These are phyloP conservation scores for Solanum pennellii DNA, from an alignment of 257 asterid species.

Conservation along the genomic window DNA sequence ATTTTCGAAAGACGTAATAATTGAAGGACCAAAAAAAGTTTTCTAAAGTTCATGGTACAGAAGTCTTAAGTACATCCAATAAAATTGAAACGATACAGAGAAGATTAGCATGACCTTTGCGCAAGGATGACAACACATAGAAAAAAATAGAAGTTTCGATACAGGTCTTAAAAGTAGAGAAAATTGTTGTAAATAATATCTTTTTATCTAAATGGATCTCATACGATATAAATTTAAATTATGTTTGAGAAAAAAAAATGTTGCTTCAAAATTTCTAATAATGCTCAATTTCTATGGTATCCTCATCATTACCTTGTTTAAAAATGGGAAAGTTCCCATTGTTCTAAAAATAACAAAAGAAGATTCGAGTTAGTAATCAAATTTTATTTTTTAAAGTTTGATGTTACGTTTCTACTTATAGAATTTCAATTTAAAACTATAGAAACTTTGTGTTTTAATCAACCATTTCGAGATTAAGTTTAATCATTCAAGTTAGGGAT, in stretches of 20 bases:
- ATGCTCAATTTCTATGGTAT: neutral
- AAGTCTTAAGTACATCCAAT: neutral
- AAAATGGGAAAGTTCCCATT: neutral
- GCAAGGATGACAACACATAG: too few relatives aligned
- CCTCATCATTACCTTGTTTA: neutral
- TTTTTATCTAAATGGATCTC: neutral
- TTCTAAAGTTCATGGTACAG: neutral
- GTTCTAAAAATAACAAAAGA: neutral
- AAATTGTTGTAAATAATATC: neutral
- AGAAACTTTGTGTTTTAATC: neutral
- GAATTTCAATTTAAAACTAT: neutral
- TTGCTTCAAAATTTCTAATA: neutral
- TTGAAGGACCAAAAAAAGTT: neutral
- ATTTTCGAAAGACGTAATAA: neutral
- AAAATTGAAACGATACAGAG: too few relatives aligned
- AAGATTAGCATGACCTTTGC: too few relatives aligned
- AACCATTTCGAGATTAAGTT: neutral
- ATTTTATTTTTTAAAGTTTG: neutral
- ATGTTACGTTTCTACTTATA: neutral
- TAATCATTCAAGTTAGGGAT: neutral
- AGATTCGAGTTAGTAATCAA: neutral
- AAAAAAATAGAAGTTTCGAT: neutral
- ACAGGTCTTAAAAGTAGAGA: neutral
- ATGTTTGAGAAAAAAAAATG: rapidly evolving
- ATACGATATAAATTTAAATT: neutral